Evolutionary conservation across 306 rosid species (phyloP), one percentile per base, ranked within the genome.

Genomic region (Sophora flavescens): DNA sequence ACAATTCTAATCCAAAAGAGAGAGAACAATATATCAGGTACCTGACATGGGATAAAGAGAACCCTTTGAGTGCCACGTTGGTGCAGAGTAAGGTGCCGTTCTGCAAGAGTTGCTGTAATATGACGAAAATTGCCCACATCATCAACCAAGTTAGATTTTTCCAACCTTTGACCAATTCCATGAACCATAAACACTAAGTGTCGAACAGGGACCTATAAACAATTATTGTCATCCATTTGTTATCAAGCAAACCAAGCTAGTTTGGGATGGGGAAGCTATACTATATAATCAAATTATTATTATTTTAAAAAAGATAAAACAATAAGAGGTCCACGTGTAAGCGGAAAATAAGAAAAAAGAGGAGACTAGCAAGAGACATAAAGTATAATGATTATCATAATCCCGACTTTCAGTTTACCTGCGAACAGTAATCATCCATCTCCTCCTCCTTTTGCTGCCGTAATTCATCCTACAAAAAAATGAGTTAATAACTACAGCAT

Each of bases 131-230:
- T 80, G 68, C 79, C 84, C 79, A 95, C 97, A 59, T 95, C 99
- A 70, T 95, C 99, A 63, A 95, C 99, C 86, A 95, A 84, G 89
- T 95, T 95, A 80, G 99, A 95, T 48, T 95, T 95, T 82, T 95
- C 97, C 89, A 95, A 87, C 77, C 99, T 90, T 85, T 95, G 99
- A 83, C 99, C 99, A 85, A 95, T 95, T 70, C 99, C 99, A 84
- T 95, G 99, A 88, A 95, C 92, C 99, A 95, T 95, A 87, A 95
- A 95, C 77, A 95, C 99, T 76, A 95, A 86, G 88, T 95, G 99
- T 62, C 81, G 87, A 83, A 95, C 97, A 88, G 99, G 99, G 81
- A 95, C 97, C 97, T 95, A 60, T 67, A 76, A 88, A 73, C 63
- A 58, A 79, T 59, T 72, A 56, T 70, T 62, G 39, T 42, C 58